A percentile compares a stretch with the other conserved stretches of the same genome.
Conservation (phyloP, 768 basidiomycete genomes). For the Fistulinella prunicolor region DNA sequence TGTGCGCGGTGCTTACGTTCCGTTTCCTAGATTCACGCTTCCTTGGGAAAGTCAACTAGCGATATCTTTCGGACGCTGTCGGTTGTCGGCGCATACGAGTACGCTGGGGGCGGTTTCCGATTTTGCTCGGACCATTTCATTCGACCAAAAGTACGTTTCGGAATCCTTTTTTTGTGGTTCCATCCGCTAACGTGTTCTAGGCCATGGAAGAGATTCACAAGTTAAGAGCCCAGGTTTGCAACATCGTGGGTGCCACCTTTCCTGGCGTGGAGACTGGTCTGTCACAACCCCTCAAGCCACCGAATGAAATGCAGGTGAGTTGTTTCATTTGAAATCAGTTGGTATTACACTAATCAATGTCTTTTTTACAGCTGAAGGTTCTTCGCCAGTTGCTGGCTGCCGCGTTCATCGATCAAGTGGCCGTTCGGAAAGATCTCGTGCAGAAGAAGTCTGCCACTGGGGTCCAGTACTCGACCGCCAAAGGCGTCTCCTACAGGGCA, state of each 20-base stretch:
- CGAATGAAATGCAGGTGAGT: conserved; percentile 70
- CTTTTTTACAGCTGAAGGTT: conserved; percentile 71
- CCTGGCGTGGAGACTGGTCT: conserved; percentile 60
- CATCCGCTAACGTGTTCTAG: conserved; percentile 38
- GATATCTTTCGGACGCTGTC: conserved; percentile 87
- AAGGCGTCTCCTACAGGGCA: conserved; percentile 80
- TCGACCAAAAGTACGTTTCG: conserved; percentile 65
- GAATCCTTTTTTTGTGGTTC: not conserved
- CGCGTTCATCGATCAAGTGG: conserved; percentile 94
- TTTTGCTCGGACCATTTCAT: conserved; percentile 94
- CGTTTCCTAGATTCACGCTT: conserved; percentile 60
- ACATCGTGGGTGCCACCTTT: conserved; percentile 80
- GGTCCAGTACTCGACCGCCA: conserved; percentile 67
- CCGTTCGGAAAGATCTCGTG: conserved; percentile 82
- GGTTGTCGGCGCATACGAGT: conserved; percentile 96
- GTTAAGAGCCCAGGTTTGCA: conserved; percentile 82
- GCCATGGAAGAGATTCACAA: conserved; percentile 99
- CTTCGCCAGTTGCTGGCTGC: conserved; percentile 85
- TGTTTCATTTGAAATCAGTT: not conserved
- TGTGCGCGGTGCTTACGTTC: not conserved
- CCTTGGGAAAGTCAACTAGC: conserved; percentile 76
- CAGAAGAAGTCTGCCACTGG: conserved; percentile 57
- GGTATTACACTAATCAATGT: conserved; percentile 2
- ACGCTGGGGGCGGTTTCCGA: conserved; percentile 69
- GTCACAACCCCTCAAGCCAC: conserved; percentile 66